Evolutionary conservation across 1,139 yeast genomes (phyloP).

Genomic region (Diutina mesorugosa): DNA sequence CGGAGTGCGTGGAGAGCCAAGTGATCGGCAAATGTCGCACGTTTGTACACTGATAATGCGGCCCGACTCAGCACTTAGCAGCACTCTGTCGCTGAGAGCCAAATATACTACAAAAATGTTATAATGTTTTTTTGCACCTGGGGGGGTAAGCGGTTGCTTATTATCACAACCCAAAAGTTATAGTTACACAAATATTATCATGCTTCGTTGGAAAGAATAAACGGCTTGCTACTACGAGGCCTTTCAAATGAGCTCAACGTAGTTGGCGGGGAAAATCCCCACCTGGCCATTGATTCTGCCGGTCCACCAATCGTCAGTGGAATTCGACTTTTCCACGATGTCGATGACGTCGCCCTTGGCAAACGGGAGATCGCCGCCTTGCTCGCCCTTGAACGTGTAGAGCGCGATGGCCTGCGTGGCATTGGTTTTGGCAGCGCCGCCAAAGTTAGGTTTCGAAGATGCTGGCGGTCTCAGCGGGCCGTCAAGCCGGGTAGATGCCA

Average conservation of each 20-base stretch:
- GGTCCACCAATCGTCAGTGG: slow-evolving; percentile 98
- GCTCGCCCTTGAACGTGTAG: slow-evolving; percentile 82
- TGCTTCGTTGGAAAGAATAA: not conserved
- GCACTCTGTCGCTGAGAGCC: not conserved
- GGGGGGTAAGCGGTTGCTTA: not conserved
- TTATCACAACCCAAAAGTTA: not conserved
- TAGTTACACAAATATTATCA: not conserved
- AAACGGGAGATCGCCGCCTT: slow-evolving; percentile 81
- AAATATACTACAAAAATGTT: not conserved
- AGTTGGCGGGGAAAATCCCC: slow-evolving; percentile 96
- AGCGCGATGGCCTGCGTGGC: slow-evolving; percentile 82
- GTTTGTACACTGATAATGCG: not conserved
- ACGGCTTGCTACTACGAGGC: not conserved
- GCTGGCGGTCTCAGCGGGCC: slow-evolving; percentile 25
- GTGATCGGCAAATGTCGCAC: not conserved
- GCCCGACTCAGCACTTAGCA: not conserved
- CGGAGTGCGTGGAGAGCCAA: not conserved
- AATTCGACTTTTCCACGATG: slow-evolving; percentile 70
- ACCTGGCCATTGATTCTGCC: slow-evolving; percentile 73
- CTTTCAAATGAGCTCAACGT: slow-evolving; percentile 68
- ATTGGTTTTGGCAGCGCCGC: slow-evolving; percentile 23
- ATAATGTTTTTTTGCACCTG: not conserved
- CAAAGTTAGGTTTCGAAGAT: slow-evolving; percentile 42
- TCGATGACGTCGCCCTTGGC: slow-evolving; percentile 92
- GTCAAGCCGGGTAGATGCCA: slow-evolving; percentile 18